phyloP scores from a whole-genome alignment of 768 basidiomycete genomes.

The Tylopilus balloui region DNA sequence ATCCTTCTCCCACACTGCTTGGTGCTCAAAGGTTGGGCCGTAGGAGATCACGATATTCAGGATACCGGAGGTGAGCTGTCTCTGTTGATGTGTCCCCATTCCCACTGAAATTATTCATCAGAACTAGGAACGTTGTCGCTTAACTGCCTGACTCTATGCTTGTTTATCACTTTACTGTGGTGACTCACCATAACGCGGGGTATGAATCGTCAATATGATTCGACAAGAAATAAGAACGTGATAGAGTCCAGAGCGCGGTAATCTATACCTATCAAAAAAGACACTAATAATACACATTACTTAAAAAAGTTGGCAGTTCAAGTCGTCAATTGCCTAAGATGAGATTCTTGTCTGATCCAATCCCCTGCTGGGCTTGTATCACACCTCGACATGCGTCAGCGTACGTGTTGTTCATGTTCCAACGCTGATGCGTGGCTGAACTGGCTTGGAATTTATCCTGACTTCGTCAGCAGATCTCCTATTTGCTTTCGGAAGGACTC shows the following conservation, averaged over 20 bases:
- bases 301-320: neutral
- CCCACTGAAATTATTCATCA: conserved; percentile 14
- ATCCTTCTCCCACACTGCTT: neutral
- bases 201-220: conserved; percentile 6
- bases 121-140: conserved; percentile 33
- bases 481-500: neutral
- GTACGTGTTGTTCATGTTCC: conserved; percentile 37
- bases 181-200: neutral
- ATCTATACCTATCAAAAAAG: conserved; percentile 3
- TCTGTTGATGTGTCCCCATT: neutral
- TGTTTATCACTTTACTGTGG: conserved; percentile 1
- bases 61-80: conserved; percentile 69
- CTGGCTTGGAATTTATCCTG: neutral
- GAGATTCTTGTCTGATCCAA: neutral
- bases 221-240: neutral
- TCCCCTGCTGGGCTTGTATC: conserved; percentile 16
- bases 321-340: neutral
- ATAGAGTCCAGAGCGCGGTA: conserved; percentile 1
- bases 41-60: conserved; percentile 87
- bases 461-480: conserved; percentile 7
- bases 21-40: conserved; percentile 1
- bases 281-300: conserved; percentile 14
- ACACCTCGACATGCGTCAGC: conserved; percentile 16
- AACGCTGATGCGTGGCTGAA: conserved; percentile 20
- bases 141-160: neutral